These are phyloP conservation scores for Tremella fuciformis DNA, from an alignment of 768 basidiomycete species.

Conservation along the genomic window DNA sequence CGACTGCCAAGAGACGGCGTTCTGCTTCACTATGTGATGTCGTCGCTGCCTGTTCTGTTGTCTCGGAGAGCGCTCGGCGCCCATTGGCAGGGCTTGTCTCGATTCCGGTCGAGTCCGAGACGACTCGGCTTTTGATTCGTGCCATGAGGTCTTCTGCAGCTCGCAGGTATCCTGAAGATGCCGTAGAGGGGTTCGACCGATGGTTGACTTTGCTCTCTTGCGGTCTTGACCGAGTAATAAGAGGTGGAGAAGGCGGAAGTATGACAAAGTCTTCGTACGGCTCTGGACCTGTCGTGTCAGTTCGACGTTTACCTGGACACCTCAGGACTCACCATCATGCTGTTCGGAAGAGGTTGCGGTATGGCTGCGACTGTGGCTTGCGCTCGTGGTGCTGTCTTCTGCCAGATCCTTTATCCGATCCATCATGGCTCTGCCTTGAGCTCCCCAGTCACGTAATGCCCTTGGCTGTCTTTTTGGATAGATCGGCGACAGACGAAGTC, in stretches of 20 bases:
- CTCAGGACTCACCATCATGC: constrained; percentile 16
- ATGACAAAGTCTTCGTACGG: constrained; percentile 26
- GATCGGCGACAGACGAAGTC: constrained; percentile 33
- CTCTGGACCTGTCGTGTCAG: constrained; percentile 11
- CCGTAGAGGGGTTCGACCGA: constrained; percentile 44
- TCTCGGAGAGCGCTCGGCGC: constrained; percentile 1
- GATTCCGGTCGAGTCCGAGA: constrained; percentile 26
- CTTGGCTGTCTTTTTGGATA: constrained; percentile 21
- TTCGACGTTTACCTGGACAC: background rate
- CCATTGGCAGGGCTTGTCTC: background rate
- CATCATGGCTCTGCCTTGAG: constrained; percentile 45
- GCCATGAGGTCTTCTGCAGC: constrained; percentile 80
- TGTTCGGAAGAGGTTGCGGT: background rate
- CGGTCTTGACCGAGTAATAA: constrained; percentile 13
- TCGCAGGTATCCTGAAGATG: constrained; percentile 60
- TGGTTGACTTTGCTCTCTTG: constrained; percentile 19
- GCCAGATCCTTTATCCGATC: constrained; percentile 37
- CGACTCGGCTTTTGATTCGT: constrained; percentile 62
- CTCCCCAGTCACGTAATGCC: constrained; percentile 42
- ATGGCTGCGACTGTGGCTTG: constrained; percentile 26
- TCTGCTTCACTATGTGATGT: background rate
- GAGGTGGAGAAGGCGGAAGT: constrained; percentile 36
- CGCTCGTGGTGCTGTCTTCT: constrained; percentile 37
- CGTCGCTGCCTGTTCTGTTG: background rate
- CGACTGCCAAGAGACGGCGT: constrained; percentile 1